These are phyloP conservation scores for Vigna trinervia DNA, from an alignment of 306 rosid genomes.

Conservation along the genomic window DNA sequence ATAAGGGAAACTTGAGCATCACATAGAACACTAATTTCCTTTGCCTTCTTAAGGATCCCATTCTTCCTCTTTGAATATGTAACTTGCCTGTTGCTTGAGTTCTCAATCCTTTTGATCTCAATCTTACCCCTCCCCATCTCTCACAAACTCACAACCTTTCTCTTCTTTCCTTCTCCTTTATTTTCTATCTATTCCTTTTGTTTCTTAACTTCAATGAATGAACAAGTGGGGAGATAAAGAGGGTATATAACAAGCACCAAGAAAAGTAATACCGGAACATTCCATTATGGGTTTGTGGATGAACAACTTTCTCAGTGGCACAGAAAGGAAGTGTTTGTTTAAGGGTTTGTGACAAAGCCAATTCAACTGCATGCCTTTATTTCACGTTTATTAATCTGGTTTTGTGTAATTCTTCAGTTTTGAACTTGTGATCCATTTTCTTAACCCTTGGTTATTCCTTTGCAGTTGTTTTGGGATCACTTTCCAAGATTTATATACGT, in stretches of 20 bases:
- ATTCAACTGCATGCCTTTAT: slow-evolving; percentile 53
- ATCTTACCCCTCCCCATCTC: slow-evolving; percentile 94
- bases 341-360: slow-evolving; percentile 69
- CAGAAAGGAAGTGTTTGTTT: slow-evolving; percentile 65
- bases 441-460: slow-evolving; percentile 58
- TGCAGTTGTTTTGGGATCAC: not conserved
- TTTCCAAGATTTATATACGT: not conserved
- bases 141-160: slow-evolving; percentile 22
- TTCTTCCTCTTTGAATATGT: slow-evolving; percentile 85
- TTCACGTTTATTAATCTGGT: slow-evolving; percentile 31
- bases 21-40: slow-evolving; percentile 84
- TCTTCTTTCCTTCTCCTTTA: not conserved
- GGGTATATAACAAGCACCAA: slow-evolving; percentile 13
- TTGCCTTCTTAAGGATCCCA: slow-evolving; percentile 87
- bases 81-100: slow-evolving; percentile 83
- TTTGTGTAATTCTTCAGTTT: slow-evolving; percentile 22
- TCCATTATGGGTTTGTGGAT: slow-evolving; percentile 65
- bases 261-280: slow-evolving; percentile 50
- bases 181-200: not conserved
- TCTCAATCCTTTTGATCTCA: slow-evolving; percentile 94
- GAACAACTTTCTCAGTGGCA: slow-evolving; percentile 68
- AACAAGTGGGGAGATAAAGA: slow-evolving; percentile 13
- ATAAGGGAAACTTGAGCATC: slow-evolving; percentile 86
- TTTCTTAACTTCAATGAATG: slow-evolving; percentile 39
- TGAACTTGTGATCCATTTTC: slow-evolving; percentile 42